Evolutionary conservation across 805 yeast genomes (phyloP).

Genomic region (Starmerella scarabaei): DNA sequence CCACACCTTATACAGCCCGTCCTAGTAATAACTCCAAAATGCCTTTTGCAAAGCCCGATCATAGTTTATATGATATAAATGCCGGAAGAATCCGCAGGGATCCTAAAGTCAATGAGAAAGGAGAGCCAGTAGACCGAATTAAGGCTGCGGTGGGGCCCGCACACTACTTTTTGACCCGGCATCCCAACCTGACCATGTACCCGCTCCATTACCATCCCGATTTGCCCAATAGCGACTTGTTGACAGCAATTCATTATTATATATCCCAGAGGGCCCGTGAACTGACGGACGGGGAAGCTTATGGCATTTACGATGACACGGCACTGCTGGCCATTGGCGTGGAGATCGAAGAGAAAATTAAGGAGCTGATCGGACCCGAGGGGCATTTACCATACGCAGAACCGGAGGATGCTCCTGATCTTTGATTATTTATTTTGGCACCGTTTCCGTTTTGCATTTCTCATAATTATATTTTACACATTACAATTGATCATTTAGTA

Average conservation of each 20-base stretch:
- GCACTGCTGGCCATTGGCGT: constrained; percentile 16
- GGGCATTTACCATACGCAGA: constrained; percentile 17
- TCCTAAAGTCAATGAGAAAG: neutral
- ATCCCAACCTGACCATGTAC: constrained; percentile 6
- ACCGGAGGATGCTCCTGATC: neutral
- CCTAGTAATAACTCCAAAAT: too few species aligned
- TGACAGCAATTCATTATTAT: constrained; percentile 14
- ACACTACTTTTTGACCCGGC: constrained; percentile 10
- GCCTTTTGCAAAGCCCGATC: neutral
- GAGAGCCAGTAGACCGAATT: neutral
- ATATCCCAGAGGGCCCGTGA: constrained; percentile 6
- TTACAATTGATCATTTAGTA: too few species aligned
- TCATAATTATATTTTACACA: neutral
- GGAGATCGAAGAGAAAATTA: constrained; percentile 16
- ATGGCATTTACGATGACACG: constrained; percentile 11
- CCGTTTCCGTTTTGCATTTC: neutral
- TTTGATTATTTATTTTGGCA: neutral
- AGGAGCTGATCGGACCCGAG: constrained; percentile 8
- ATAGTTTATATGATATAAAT: constrained; percentile 7
- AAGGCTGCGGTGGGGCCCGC: constrained; percentile 13
- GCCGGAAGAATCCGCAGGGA: constrained; percentile 7
- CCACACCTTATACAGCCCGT: too few species aligned
- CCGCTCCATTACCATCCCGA: constrained; percentile 16
- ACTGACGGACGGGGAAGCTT: neutral
- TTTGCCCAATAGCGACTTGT: constrained; percentile 11